A percentile compares a stretch with the other conserved stretches of the same genome.
These are phyloP conservation scores for Mytilinidion resinicola DNA, from an alignment of 495 filamentous ascomycete genomes.

Conservation along the genomic window DNA sequence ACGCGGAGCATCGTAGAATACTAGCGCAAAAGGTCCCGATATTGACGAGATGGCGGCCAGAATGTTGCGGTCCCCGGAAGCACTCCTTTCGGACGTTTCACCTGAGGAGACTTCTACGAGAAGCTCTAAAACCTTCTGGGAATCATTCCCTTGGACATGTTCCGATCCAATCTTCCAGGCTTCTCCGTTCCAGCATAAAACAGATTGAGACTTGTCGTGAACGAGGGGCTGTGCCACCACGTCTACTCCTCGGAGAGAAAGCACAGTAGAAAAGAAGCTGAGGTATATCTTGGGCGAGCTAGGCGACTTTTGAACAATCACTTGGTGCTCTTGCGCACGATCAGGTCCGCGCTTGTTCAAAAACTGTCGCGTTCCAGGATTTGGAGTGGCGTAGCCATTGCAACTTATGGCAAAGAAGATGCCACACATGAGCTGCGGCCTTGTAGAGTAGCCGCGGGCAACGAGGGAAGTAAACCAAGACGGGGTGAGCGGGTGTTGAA, in stretches of 20 bases:
- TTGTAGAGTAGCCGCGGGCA: background rate
- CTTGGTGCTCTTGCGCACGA: conserved; percentile 37
- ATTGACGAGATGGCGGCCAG: conserved; percentile 54
- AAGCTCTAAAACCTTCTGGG: conserved; percentile 58
- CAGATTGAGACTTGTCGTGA: conserved; percentile 53
- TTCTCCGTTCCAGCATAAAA: conserved; percentile 98
- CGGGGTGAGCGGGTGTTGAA: background rate
- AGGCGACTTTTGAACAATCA: background rate
- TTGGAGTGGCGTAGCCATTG: conserved; percentile 30
- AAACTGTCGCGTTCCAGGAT: conserved; percentile 38
- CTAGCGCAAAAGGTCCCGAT: conserved; percentile 84
- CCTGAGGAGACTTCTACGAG: conserved; percentile 41
- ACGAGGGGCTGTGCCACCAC: conserved; percentile 68
- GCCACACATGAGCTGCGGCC: conserved; percentile 50
- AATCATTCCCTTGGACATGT: conserved; percentile 65
- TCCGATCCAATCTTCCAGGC: conserved; percentile 69
- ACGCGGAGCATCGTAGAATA: conserved; percentile 66
- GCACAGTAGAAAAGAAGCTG: conserved; percentile 73
- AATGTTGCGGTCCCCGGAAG: conserved; percentile 32
- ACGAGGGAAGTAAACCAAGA: background rate
- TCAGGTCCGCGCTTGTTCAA: conserved; percentile 55
- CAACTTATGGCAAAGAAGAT: conserved; percentile 54
- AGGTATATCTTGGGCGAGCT: conserved; percentile 37
- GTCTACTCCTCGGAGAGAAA: conserved; percentile 71
- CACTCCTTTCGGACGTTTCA: background rate